Evolutionary conservation across 805 yeast genomes (phyloP), one percentile per base, ranked within the genome.

Genomic region (Myxozyma geophila): DNA sequence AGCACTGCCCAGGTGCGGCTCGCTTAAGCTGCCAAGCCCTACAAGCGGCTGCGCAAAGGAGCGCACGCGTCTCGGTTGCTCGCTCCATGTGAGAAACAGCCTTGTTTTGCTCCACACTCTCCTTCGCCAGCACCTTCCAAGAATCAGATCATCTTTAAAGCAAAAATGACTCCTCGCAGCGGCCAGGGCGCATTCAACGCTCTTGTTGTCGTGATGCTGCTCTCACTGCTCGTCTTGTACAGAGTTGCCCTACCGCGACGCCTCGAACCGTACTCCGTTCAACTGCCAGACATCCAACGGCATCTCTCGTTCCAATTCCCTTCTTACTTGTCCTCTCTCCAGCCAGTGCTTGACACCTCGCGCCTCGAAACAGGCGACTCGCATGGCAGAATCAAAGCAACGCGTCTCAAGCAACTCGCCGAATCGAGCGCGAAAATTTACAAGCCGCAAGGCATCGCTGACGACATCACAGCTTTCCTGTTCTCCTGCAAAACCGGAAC

Each of bases 261-360:
- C 13, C 64, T 63, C 9, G 28, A 19, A 35, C 35, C 67, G 9
- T 28, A n/a, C 48, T 9, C 36, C 37, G 36, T 63, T 17, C 23
- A 48, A 2, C 44, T 59, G 7, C 67, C 67, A 8, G 55, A 63
- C 35, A 39, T 60, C 39, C 50, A 23, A 7, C 54, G 59, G 17
- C 67, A 63, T 19, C 55, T 59, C 23, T 23, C 44, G n/a, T 62
- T 43, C 44, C 59, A 52, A n/a, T 51, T 51, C 17, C 54, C 63
- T 12, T 33, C 54, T 15, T 8, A 46, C 15, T 37, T 54, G 6
- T 43, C 49, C 8, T 21, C 48, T 8, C 15, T 54, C 19, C 53
- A 54, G 46, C 39, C 49, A 23, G 36, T 19, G 23, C 33, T 48
- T 8, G 50, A 33, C 59, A 40, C 46, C n/a, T 40, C 52, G 21